Conservation (phyloP, 164 flowering plant genomes). For the Umbellularia californica region DNA sequence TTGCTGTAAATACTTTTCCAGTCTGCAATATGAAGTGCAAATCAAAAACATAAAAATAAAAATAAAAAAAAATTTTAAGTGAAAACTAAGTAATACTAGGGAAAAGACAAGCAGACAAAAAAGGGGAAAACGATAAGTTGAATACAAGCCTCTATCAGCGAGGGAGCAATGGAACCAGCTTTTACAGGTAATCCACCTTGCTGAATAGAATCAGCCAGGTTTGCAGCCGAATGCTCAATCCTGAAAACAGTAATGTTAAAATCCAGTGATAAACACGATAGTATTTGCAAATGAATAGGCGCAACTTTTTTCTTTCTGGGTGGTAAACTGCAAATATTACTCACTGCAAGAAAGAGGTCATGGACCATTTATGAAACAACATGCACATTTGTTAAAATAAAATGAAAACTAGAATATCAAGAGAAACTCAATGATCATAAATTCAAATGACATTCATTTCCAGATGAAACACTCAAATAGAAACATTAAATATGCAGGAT, state of each 20-base stretch:
- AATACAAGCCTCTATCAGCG: constrained; percentile 63
- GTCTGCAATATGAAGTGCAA: constrained; percentile 38
- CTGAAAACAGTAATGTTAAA: constrained; percentile 29
- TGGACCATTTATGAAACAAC: too few species aligned
- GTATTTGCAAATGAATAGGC: background rate
- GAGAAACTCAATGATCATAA: background rate
- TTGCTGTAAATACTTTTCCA: constrained; percentile 87
- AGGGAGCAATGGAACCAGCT: constrained; percentile 71
- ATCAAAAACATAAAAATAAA: constrained; percentile 7
- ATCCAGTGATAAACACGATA: background rate
- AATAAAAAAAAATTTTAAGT: background rate
- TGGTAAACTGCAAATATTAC: background rate
- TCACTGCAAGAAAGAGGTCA: background rate
- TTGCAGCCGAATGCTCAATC: constrained; percentile 78
- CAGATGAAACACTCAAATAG: background rate
- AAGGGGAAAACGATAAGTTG: background rate
- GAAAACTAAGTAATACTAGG: too few species aligned
- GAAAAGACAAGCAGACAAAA: too few species aligned
- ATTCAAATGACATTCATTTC: background rate
- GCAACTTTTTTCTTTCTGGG: background rate
- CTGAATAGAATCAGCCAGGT: constrained; percentile 70
- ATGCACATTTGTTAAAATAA: too few species aligned
- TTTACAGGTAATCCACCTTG: constrained; percentile 50
- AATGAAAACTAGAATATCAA: background rate
- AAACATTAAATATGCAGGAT: background rate